Evolutionary conservation across 768 basidiomycete genomes (phyloP).

Genomic region (Leccinum truebloodii): DNA sequence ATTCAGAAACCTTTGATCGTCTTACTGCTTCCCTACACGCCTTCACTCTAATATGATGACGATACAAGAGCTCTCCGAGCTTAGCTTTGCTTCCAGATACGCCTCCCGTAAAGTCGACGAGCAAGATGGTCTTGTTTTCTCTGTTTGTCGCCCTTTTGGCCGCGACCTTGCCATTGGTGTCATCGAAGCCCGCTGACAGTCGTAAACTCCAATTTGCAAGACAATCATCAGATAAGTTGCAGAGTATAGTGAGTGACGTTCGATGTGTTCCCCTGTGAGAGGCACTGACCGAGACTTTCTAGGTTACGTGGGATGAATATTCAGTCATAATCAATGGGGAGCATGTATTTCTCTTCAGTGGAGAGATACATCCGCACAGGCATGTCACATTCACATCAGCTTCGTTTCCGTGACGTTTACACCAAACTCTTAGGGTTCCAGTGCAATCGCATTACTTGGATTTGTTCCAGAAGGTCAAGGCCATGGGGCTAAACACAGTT

Average conservation of each 20-base stretch:
- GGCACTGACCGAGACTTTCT: slow-evolving; percentile 2
- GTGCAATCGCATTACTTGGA: slow-evolving; percentile 43
- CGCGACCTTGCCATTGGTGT: slow-evolving; percentile 14
- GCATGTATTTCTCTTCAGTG: slow-evolving; percentile 57
- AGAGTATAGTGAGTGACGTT: slow-evolving; percentile 15
- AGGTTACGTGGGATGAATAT: slow-evolving; percentile 61
- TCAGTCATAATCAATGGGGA: slow-evolving; percentile 60
- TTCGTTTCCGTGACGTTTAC: background rate
- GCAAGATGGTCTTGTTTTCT: slow-evolving; percentile 13
- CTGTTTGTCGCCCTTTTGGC: slow-evolving; percentile 15
- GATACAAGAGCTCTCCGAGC: background rate
- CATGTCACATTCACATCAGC: background rate
- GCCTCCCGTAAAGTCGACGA: background rate
- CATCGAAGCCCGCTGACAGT: slow-evolving; percentile 4
- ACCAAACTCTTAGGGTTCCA: slow-evolving; percentile 29
- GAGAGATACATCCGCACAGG: slow-evolving; percentile 65
- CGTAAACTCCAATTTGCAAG: slow-evolving; percentile 19
- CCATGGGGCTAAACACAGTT: slow-evolving; percentile 39
- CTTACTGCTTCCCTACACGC: background rate
- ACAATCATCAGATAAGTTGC: slow-evolving; percentile 16
- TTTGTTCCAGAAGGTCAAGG: slow-evolving; percentile 62
- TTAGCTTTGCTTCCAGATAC: background rate
- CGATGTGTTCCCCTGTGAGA: background rate
- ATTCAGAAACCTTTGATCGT: background rate
- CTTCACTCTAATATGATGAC: slow-evolving; percentile 2